A percentile compares a stretch with the other conserved stretches of the same genome.
These are phyloP conservation scores for Polysphondylium violaceum DNA, from an alignment of 78 protist genomes.

Conservation along the genomic window DNA sequence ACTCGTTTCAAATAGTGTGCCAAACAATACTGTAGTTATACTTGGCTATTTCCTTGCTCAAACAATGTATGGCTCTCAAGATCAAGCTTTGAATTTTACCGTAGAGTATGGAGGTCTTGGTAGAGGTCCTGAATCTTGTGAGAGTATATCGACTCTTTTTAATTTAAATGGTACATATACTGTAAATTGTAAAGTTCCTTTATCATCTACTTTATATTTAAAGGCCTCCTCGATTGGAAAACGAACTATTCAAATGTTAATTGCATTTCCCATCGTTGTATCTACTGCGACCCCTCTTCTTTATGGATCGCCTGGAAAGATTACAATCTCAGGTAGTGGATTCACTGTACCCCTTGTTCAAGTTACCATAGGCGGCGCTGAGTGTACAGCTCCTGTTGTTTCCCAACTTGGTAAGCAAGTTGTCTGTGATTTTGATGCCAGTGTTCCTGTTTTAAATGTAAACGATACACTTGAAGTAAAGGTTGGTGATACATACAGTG, in stretches of 20 bases:
- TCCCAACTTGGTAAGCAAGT: neutral
- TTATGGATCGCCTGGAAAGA: neutral
- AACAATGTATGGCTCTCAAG: neutral
- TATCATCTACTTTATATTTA: neutral
- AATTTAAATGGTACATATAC: neutral
- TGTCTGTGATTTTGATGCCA: neutral
- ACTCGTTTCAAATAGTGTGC: neutral
- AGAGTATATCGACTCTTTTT: no score
- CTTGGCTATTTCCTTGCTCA: neutral
- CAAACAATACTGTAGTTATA: no score
- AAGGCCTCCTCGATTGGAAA: no score
- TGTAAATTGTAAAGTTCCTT: neutral
- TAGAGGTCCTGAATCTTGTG: no score
- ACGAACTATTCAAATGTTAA: neutral
- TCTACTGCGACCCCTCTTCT: neutral
- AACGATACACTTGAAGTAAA: neutral
- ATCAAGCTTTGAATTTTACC: neutral
- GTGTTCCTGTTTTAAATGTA: neutral
- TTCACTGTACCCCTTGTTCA: neutral
- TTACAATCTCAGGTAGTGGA: neutral
- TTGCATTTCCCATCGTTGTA: neutral
- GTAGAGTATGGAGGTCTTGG: neutral
- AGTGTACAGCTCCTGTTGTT: neutral
- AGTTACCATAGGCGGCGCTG: neutral
- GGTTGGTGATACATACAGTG: neutral